phyloP scores from a whole-genome alignment of 345 rosid genomes.

The Eucalyptus cladocalyx region DNA sequence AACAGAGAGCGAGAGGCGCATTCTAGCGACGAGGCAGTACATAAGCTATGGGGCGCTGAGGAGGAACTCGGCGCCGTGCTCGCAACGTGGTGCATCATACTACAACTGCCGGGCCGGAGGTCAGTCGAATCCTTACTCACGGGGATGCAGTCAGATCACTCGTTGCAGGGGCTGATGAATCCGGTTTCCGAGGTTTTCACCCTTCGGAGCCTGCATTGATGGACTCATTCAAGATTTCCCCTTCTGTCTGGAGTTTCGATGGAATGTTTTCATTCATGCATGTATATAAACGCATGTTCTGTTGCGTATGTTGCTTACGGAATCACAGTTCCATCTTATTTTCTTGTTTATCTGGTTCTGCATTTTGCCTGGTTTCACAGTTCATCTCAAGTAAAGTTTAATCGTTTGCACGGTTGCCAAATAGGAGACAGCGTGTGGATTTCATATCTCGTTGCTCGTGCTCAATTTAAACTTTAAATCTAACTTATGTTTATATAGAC shows the following conservation, averaged over 20 bases:
- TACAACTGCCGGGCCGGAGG: constrained; percentile 77
- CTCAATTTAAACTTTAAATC: not conserved
- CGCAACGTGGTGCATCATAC: constrained; percentile 84
- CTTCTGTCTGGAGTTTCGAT: not conserved
- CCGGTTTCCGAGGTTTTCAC: not conserved
- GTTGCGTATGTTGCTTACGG: not conserved
- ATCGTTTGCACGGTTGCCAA: not conserved
- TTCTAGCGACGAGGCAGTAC: constrained; percentile 59
- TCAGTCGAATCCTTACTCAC: constrained; percentile 73
- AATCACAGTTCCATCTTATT: not conserved
- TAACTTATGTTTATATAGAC: too few species aligned
- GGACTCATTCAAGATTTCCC: not conserved
- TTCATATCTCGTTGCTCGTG: not conserved
- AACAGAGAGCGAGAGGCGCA: constrained; percentile 25
- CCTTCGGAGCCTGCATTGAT: not conserved
- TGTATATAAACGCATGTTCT: not conserved
- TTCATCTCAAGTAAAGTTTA: not conserved
- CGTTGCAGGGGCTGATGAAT: constrained; percentile 61
- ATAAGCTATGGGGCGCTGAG: constrained; percentile 85
- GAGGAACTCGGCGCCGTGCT: constrained; percentile 89
- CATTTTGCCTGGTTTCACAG: not conserved
- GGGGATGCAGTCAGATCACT: constrained; percentile 81
- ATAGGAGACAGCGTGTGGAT: not conserved
- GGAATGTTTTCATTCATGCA: not conserved
- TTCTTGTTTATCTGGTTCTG: not conserved